phyloP scores from a whole-genome alignment of 1,284 basidiomycete genomes.

The Mycosarcoma mackinlayi region DNA sequence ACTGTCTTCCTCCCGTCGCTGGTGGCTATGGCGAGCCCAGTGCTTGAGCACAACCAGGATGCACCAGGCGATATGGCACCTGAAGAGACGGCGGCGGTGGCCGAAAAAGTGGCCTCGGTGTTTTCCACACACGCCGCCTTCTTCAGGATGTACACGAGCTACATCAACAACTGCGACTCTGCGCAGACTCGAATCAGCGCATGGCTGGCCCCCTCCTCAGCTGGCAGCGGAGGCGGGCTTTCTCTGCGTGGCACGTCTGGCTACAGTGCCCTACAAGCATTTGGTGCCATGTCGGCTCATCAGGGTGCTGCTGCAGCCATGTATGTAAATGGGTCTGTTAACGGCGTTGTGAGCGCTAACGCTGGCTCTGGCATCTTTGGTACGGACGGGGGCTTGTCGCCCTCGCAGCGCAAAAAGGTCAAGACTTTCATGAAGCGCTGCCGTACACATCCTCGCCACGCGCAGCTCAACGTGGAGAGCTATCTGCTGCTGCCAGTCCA shows the following conservation, averaged over 20 bases:
- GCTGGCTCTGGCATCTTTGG: conserved; percentile 13
- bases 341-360: conserved; percentile 9
- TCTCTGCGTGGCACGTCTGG: conserved; percentile 26
- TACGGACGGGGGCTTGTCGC: conserved; percentile 21
- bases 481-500: conserved; percentile 95
- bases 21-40: conserved; percentile 73
- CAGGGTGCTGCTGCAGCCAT: conserved; percentile 25
- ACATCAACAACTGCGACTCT: conserved; percentile 65
- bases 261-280: conserved; percentile 18
- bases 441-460: conserved; percentile 78
- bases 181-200: conserved; percentile 45
- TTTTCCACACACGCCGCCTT: conserved; percentile 72
- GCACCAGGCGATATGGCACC: conserved; percentile 77
- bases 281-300: conserved; percentile 27
- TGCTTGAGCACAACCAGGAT: conserved; percentile 27
- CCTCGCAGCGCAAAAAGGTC: conserved; percentile 55
- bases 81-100: conserved; percentile 78
- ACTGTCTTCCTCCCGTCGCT: conserved; percentile 90
- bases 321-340: conserved; percentile 4
- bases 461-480: conserved; percentile 94
- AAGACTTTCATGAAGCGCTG: conserved; percentile 65
- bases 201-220: conserved; percentile 42
- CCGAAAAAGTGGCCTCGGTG: conserved; percentile 84
- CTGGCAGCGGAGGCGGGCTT: conserved; percentile 40
- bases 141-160: conserved; percentile 67